phyloP scores from a whole-genome alignment of 2,329 filamentous ascomycete species.

The Ophiocordyceps camponoti-leonardi region DNA sequence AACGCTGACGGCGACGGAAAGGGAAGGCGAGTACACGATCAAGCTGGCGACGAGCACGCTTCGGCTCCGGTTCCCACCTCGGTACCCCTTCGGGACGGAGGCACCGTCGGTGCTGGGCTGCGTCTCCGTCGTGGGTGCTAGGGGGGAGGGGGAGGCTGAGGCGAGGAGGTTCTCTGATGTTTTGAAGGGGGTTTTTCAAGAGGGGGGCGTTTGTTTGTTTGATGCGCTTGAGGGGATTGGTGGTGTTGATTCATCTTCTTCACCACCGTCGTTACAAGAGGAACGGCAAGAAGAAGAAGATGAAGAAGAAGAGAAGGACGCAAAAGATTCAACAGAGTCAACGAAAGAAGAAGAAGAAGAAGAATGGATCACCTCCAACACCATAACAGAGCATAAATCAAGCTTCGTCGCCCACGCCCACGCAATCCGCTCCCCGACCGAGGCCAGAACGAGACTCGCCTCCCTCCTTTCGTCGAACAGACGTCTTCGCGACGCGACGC shows the following conservation, averaged over 20 bases:
- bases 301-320: neutral
- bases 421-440: constrained; percentile 46
- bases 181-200: constrained; percentile 48
- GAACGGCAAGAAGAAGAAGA: constrained; percentile 5
- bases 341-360: constrained; percentile 7
- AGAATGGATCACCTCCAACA: constrained; percentile 56
- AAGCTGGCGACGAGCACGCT: constrained; percentile 45
- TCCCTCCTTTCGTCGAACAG: constrained; percentile 71
- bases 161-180: constrained; percentile 52
- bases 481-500: constrained; percentile 70
- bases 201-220: constrained; percentile 71
- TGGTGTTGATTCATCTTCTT: neutral
- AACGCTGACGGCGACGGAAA: constrained; percentile 26
- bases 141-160: constrained; percentile 55
- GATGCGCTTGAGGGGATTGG: constrained; percentile 72
- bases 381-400: constrained; percentile 67
- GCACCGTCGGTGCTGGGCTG: constrained; percentile 62
- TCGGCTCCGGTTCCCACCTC: constrained; percentile 48
- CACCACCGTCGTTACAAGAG: neutral
- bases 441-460: constrained; percentile 54
- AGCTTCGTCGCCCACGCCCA: constrained; percentile 71
- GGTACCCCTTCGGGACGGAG: constrained; percentile 48
- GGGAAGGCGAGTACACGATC: constrained; percentile 35
- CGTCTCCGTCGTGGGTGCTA: constrained; percentile 48
- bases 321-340: neutral